These are phyloP conservation scores for Actinomucor elegans DNA, from an alignment of 371 early-diverging fungal species.

Conservation along the genomic window DNA sequence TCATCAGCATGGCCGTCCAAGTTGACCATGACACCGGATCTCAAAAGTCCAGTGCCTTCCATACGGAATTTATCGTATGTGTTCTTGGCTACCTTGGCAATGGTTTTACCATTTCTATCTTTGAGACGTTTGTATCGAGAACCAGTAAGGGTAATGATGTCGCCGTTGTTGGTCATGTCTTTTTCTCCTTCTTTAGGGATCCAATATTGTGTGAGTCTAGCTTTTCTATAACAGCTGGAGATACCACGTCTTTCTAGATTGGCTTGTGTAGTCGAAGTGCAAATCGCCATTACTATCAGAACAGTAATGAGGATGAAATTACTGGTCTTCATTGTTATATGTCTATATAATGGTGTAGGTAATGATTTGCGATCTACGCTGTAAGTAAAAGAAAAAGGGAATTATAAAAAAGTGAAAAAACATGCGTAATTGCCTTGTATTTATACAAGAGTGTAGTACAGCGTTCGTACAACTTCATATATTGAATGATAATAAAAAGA, in stretches of 20 bases:
- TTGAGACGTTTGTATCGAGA: slow-evolving; percentile 9
- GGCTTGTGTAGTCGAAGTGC: background rate
- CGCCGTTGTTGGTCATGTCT: slow-evolving; percentile 33
- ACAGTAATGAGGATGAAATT: no score
- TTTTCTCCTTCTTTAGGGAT: slow-evolving; percentile 32
- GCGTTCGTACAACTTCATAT: no score
- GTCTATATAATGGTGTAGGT: no score
- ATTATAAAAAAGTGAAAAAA: no score
- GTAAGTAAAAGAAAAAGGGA: no score
- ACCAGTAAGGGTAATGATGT: slow-evolving; percentile 14
- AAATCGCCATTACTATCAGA: no score
- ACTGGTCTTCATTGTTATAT: no score
- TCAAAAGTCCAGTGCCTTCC: slow-evolving; percentile 33
- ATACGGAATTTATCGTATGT: slow-evolving; percentile 36
- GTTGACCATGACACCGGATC: slow-evolving; percentile 27
- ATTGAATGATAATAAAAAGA: no score
- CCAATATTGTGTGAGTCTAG: slow-evolving; percentile 29
- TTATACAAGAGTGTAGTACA: no score
- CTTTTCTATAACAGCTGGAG: slow-evolving; percentile 15
- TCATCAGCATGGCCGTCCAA: slow-evolving; percentile 6
- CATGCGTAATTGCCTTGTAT: no score
- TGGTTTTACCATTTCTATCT: slow-evolving; percentile 11
- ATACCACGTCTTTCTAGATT: slow-evolving; percentile 5
- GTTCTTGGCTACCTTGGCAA: slow-evolving; percentile 21
- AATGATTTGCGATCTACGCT: no score